phyloP scores from a whole-genome alignment of 768 basidiomycete genomes.

The Lyophyllum semitale region DNA sequence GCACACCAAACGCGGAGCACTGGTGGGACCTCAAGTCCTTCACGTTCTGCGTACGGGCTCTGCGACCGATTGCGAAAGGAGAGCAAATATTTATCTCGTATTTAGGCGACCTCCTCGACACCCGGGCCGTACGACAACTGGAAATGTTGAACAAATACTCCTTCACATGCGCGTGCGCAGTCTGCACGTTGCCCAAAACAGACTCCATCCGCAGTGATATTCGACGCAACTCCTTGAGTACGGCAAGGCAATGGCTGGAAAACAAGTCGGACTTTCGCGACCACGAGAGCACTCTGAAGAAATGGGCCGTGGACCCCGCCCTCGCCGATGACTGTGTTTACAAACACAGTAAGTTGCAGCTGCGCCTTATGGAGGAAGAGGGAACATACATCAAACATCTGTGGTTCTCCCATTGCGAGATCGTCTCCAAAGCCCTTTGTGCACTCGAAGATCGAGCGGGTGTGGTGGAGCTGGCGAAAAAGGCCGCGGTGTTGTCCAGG shows the following conservation, averaged over 20 bases:
- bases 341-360: slow-evolving; percentile 2
- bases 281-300: slow-evolving; percentile 9
- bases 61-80: slow-evolving; percentile 16
- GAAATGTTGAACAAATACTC: slow-evolving; percentile 7
- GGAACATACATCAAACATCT: slow-evolving; percentile 2
- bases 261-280: not conserved
- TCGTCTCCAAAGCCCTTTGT: slow-evolving; percentile 21
- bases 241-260: not conserved
- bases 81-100: slow-evolving; percentile 21
- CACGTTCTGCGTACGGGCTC: slow-evolving; percentile 7
- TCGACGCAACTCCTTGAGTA: slow-evolving; percentile 10
- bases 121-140: slow-evolving; percentile 11
- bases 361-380: slow-evolving; percentile 19
- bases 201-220: slow-evolving; percentile 18
- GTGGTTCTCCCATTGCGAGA: slow-evolving; percentile 14
- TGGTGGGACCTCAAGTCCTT: slow-evolving; percentile 13
- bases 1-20: slow-evolving; percentile 12
- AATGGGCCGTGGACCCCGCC: slow-evolving; percentile 11
- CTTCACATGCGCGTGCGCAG: slow-evolving; percentile 19
- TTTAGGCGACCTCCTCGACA: not conserved
- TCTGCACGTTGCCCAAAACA: slow-evolving; percentile 11
- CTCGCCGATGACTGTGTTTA: slow-evolving; percentile 14
- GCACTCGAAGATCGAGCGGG: slow-evolving; percentile 17
- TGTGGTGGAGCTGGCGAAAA: slow-evolving; percentile 15
- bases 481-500: slow-evolving; percentile 10